A percentile compares a stretch with the other conserved stretches of the same genome.
These are phyloP conservation scores for Apophysomyces trapeziformis DNA, from an alignment of 371 early-diverging fungal genomes.

Conservation along the genomic window DNA sequence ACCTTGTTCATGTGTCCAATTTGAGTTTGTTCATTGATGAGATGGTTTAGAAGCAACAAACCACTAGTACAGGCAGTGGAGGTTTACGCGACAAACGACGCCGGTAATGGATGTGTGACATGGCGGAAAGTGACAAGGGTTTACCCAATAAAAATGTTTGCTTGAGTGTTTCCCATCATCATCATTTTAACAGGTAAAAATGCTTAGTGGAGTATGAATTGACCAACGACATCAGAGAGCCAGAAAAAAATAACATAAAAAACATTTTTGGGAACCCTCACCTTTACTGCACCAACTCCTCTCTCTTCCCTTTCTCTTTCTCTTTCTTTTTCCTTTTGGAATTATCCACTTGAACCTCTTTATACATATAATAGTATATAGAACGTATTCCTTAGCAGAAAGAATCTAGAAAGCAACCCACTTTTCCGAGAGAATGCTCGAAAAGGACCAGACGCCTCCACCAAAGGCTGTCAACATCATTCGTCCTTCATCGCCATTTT, in stretches of 20 bases:
- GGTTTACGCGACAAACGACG: slow-evolving; percentile 3
- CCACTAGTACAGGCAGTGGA: not conserved
- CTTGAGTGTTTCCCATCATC: no score
- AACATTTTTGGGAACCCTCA: not conserved
- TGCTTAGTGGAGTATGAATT: slow-evolving; percentile 8
- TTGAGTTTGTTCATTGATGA: no score
- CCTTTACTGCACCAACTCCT: not conserved
- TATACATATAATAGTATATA: slow-evolving; percentile 2
- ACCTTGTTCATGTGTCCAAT: no score
- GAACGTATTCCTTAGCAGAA: slow-evolving; percentile 1
- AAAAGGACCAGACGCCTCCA: slow-evolving; percentile 23
- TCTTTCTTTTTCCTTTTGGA: not conserved
- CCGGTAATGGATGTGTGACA: not conserved
- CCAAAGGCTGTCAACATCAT: slow-evolving; percentile 29
- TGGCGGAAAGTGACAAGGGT: no score
- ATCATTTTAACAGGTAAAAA: not conserved
- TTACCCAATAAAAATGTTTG: no score
- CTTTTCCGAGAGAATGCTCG: slow-evolving; percentile 17
- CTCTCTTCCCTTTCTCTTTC: slow-evolving; percentile 8
- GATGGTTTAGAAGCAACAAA: not conserved
- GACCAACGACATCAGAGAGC: not conserved
- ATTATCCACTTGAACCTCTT: slow-evolving; percentile 1
- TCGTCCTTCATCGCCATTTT: slow-evolving; percentile 28
- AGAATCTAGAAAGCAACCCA: not conserved
- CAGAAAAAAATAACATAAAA: slow-evolving; percentile 3